phyloP scores from a whole-genome alignment of 202 grass and related monocot genomes.

The Musa balbisiana region DNA sequence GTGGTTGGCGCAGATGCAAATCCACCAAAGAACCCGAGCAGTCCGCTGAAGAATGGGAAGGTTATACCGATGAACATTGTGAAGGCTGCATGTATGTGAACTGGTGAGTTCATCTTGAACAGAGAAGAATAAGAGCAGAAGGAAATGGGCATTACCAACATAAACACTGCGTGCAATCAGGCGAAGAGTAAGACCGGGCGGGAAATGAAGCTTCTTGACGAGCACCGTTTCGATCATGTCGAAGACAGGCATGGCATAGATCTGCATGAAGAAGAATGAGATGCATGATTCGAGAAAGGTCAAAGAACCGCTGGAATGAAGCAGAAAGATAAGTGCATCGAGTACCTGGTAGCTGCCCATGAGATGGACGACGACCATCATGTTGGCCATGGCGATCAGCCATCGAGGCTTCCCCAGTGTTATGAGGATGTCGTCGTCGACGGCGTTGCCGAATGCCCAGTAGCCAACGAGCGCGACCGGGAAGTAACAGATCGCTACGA shows the following conservation, averaged over 20 bases:
- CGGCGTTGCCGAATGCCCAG: background rate
- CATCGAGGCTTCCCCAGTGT: background rate
- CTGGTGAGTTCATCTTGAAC: too few species aligned
- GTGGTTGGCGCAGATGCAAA: slow-evolving; percentile 41
- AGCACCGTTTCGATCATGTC: slow-evolving; percentile 54
- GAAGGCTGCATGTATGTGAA: background rate
- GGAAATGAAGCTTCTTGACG: slow-evolving; percentile 37
- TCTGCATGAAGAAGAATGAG: background rate
- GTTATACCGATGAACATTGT: slow-evolving; percentile 48
- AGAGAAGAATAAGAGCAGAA: too few species aligned
- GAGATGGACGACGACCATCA: background rate
- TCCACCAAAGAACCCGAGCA: slow-evolving; percentile 51
- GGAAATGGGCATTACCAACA: slow-evolving; percentile 12
- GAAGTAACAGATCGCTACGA: background rate
- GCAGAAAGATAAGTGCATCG: background rate
- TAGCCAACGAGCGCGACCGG: background rate
- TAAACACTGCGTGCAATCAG: slow-evolving; percentile 19
- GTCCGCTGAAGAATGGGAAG: slow-evolving; percentile 45
- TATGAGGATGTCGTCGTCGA: background rate
- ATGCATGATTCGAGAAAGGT: slow-evolving; percentile 11
- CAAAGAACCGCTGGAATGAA: background rate
- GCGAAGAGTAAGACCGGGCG: slow-evolving; percentile 20
- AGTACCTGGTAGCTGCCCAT: background rate
- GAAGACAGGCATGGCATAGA: slow-evolving; percentile 47
- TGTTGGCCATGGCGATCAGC: background rate